Evolutionary conservation across 2,329 filamentous ascomycete genomes (phyloP), one percentile per base, ranked within the genome.

Genomic region (Trichothecium roseum): DNA sequence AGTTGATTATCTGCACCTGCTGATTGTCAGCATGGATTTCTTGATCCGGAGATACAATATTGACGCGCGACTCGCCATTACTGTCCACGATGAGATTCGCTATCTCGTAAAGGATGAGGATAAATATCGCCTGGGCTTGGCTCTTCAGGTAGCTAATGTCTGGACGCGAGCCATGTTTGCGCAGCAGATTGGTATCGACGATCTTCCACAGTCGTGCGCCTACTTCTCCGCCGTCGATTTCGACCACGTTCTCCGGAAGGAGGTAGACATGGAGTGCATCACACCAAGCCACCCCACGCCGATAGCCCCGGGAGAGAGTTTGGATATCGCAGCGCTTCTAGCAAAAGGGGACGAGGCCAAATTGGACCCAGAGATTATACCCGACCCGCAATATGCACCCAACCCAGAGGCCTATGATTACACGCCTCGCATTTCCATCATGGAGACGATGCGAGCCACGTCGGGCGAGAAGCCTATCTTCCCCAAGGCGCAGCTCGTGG

Each of bases 151-250:
- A 7, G 79, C 88, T 39, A 98, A 98, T 52, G 59, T 98, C 15
- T 98, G 91, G 91, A 98, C 93, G 0, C 74, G 91, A 34, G 88
- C 88, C 43, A 95, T 98, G 84, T 98, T 98, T 56, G 77, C 84
- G 1, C 87, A 98, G 58, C 91, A 98, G 59, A 84, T 95, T 51
- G 91, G 91, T 40, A 98, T 98, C 49, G 69, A 94, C 44, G 91
- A 98, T 51, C 71, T 98, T 8, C 91, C 93, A 1, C 91, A 96
- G 52, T 79, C 83, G 0, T 95, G 88, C 50, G 91, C 91, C 8
- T 98, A 87, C 59, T 98, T 98, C 60, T 93, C 84, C 1, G 89
- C 91, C 4, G 78, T 98, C 5, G 91, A 98, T 52, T 84, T 98
- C 45, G 91, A 98, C 52, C 80, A 86, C 48, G 88, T 98, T 3